Evolutionary conservation across 345 rosid species (phyloP), one percentile per base, ranked within the genome.

Genomic region (Hypericum perforatum): DNA sequence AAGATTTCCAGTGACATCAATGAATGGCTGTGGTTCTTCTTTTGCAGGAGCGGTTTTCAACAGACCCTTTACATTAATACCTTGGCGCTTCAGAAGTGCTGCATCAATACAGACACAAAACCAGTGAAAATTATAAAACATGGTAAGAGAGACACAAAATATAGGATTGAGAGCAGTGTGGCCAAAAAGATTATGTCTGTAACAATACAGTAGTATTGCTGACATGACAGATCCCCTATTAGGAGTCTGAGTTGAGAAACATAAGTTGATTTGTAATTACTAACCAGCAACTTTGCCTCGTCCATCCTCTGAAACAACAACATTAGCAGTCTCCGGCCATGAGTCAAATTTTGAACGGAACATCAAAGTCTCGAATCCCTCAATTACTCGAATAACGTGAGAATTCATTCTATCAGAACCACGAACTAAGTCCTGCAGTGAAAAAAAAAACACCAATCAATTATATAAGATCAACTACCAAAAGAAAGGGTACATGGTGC

Each of bases 11-110:
- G 99, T 86, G 73, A 86, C 80, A 60, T 94, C 99, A 75, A 94
- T 89, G 62, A 68, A 71, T 37, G 97, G 83, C 61, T 84, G 81
- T 43, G 94, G 82, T 63, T 94, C 95, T 63, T 86, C 97, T 71
- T 84, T 78, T 9, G 66, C 74, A 47, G 96, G 80, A 66, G 82
- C 77, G 46, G 88, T 76, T 69, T 89, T 94, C 70, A 94, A 64
- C 40, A 82, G 67, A 51, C 99, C 99, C 70, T 81, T 74, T 56
- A 94, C 96, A 70, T 89, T 84, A 53, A 94, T 75, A 68, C 99
- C 99, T 67, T 89, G 99, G 43, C 92, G 84, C 67, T 71, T 80
- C 66, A 94, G 70, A 69, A 89, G 94, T 58, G 89, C 97, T 89
- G 59, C 57, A 22, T 53, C 62, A 60, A 45, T 8, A 41, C 52